A percentile compares a stretch with the other conserved stretches of the same genome.
These are phyloP conservation scores for Heteromeles arbutifolia DNA, from an alignment of 306 rosid species.

Conservation along the genomic window DNA sequence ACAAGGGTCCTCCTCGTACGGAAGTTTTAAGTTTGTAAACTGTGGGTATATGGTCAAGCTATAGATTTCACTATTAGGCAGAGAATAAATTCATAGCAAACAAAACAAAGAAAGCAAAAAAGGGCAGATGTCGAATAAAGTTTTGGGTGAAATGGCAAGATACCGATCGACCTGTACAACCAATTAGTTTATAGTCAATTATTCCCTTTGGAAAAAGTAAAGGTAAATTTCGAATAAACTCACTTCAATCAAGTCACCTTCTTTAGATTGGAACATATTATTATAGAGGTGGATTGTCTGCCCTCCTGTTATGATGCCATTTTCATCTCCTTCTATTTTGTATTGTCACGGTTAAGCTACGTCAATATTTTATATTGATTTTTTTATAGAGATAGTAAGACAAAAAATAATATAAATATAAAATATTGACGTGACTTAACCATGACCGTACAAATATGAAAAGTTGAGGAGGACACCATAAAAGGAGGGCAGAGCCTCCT, in stretches of 20 bases:
- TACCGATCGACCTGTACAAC: not conserved
- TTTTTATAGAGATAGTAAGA: too few species aligned
- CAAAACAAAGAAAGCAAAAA: not conserved
- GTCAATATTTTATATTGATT: too few species aligned
- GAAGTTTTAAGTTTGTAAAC: not conserved
- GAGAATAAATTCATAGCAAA: not conserved
- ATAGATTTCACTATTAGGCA: not conserved
- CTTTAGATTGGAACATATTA: not conserved
- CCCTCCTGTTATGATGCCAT: too few species aligned
- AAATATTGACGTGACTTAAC: too few species aligned
- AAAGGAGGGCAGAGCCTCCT: too few species aligned
- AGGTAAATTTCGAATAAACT: not conserved
- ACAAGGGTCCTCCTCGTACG: not conserved
- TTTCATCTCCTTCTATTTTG: too few species aligned
- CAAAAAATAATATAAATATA: too few species aligned
- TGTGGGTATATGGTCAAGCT: not conserved
- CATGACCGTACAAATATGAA: too few species aligned
- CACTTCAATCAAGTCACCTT: too few species aligned
- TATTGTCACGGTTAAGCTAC: too few species aligned
- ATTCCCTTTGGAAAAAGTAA: not conserved
- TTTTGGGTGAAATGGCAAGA: not conserved
- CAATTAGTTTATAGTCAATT: not conserved
- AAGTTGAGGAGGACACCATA: too few species aligned
- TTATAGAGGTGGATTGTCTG: too few species aligned
- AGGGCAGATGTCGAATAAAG: not conserved